A percentile compares a stretch with the other conserved stretches of the same genome.
phyloP scores from a whole-genome alignment of 75 land plant species.

The Cupressus sempervirens region DNA sequence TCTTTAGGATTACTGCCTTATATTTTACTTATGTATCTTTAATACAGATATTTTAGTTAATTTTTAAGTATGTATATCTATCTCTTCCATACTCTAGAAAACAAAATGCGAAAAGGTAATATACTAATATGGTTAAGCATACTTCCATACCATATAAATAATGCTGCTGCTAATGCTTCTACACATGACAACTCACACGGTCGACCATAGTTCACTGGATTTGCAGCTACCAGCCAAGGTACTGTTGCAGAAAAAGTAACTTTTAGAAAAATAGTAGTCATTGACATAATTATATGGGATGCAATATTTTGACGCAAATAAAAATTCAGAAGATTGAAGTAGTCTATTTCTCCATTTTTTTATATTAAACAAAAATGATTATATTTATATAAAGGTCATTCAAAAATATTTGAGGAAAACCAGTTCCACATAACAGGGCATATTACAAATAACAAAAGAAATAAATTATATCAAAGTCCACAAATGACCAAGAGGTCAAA shows the following conservation, averaged over 20 bases:
- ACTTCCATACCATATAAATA: conserved; percentile 68
- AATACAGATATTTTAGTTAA: background rate
- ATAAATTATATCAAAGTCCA: no score
- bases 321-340: background rate
- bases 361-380: no score
- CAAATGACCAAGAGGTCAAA: no score
- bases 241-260: conserved; percentile 35
- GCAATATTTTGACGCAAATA: background rate
- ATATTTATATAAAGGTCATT: no score
- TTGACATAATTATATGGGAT: background rate
- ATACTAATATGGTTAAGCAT: background rate
- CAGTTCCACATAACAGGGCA: no score
- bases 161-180: conserved; percentile 88
- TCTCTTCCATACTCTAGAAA: background rate
- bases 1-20: background rate
- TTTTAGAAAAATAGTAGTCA: background rate
- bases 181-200: conserved; percentile 96
- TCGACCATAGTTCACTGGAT: conserved; percentile 92
- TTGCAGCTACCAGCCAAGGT: conserved; percentile 98
- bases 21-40: background rate
- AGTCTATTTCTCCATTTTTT: no score
- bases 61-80: background rate
- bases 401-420: no score
- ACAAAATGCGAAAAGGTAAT: background rate
- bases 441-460: no score